phyloP scores from a whole-genome alignment of 208 protist genomes.

The Blechomonas ayalai region DNA sequence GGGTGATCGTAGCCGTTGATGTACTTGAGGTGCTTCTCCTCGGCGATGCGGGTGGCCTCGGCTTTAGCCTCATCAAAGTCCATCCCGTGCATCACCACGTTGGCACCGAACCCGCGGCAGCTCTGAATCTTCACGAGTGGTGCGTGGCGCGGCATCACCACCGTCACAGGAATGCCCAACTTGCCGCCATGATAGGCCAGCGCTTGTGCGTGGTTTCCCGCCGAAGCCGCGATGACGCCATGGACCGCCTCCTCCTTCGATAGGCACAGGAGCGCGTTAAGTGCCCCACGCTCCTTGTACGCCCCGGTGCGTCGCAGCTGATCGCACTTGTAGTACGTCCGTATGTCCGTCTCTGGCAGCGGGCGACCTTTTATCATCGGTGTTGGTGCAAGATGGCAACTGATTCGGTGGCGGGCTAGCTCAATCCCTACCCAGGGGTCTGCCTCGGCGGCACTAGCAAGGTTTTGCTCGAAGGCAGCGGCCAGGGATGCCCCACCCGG shows the following conservation, averaged over 20 bases:
- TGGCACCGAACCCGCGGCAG: constrained; percentile 62
- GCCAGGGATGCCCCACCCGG: neutral
- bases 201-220: constrained; percentile 89
- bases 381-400: constrained; percentile 28
- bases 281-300: constrained; percentile 90
- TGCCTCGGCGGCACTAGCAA: neutral
- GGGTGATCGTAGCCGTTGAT: constrained; percentile 90
- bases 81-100: constrained; percentile 57
- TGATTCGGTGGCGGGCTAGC: constrained; percentile 30
- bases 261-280: constrained; percentile 78
- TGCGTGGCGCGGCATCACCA: constrained; percentile 86
- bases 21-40: constrained; percentile 42
- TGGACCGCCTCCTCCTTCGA: constrained; percentile 33
- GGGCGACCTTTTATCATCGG: constrained; percentile 24
- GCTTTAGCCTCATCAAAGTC: constrained; percentile 76
- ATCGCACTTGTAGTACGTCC: constrained; percentile 65
- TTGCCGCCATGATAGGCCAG: constrained; percentile 81
- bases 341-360: constrained; percentile 15
- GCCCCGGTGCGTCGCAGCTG: constrained; percentile 61
- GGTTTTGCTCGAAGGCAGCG: neutral
- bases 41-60: constrained; percentile 29
- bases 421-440: constrained; percentile 41
- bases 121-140: constrained; percentile 81
- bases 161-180: constrained; percentile 78
- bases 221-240: constrained; percentile 82